Base-by-base conservation (phyloP, 768 basidiomycete genomes). In the Dentipellis sp. region DNA sequence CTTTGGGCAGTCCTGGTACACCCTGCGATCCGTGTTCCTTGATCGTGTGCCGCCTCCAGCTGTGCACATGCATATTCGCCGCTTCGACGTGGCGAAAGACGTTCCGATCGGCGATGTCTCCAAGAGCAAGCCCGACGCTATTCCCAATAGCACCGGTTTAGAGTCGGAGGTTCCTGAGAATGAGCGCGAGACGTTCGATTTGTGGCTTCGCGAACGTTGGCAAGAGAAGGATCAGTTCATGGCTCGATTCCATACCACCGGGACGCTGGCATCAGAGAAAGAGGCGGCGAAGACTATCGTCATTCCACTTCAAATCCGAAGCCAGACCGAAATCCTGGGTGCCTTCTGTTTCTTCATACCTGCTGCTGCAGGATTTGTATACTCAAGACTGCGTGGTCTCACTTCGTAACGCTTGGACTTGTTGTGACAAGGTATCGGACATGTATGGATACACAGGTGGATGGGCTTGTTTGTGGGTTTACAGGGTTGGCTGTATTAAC, bases 1-100 rank as follows among this genome's bases (percentile, higher is more conserved):
- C 34, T 94, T 89, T 64, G 93, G 93, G 0, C 94, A 97, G 69
- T 78, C 81, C 21, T 91, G 85, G 68, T 97, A 95, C 69, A 94
- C 91, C 42, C 72, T 98, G 40, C 82, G 88, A 42, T 94, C 93
- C 7, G 85, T 97, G 58, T 97, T 95, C 71, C 76, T 86, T 56
- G 77, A 85, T 59, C 79, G 88, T 3, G 72, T 91, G 3, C 78
- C 94, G 3, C 94, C 95, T 1, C 95, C 94, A 0, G 72, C 76
- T 8, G 78, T 99, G 38, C 90, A 95, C 70, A 78, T 97, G 63
- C 95, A 98, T 67, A 67, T 98, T 42, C 82, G 91, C 49, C 72
- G 86, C 61, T 91, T 89, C 66, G 74, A 87, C 58, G 86, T 91
- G 12, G 72, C 76, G 14, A 67, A 66, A 21, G 79, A 81, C 35